phyloP scores from a whole-genome alignment of 805 yeast species.

The Metschnikowia hibisci region DNA sequence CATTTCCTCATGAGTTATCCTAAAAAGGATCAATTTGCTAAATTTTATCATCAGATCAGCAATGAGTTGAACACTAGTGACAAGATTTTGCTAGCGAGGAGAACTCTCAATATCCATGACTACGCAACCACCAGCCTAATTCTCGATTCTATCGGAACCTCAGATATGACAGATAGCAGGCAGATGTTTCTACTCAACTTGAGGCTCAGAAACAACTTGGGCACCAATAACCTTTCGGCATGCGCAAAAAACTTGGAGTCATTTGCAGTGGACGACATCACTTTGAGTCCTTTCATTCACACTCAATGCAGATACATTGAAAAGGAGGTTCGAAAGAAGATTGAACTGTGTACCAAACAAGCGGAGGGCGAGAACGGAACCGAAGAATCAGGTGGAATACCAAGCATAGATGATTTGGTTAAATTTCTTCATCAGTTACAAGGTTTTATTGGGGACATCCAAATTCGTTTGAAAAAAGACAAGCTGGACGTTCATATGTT shows the following conservation, averaged over 20 bases:
- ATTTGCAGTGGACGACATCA: slow-evolving; percentile 31
- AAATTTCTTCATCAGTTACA: slow-evolving; percentile 18
- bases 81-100: slow-evolving; percentile 26
- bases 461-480: slow-evolving; percentile 30
- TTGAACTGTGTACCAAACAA: slow-evolving; percentile 5
- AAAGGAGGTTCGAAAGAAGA: slow-evolving; percentile 18
- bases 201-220: slow-evolving; percentile 23
- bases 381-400: not conserved
- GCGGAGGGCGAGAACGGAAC: not conserved
- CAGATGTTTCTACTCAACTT: slow-evolving; percentile 25
- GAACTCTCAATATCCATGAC: slow-evolving; percentile 28
- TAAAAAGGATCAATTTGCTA: slow-evolving; percentile 14
- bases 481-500: slow-evolving; percentile 23
- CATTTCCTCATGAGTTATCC: slow-evolving; percentile 16
- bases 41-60: slow-evolving; percentile 15
- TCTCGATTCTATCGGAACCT: slow-evolving; percentile 19
- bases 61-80: slow-evolving; percentile 23
- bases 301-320: slow-evolving; percentile 32
- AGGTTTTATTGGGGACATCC: slow-evolving; percentile 36
- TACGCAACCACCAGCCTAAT: slow-evolving; percentile 22
- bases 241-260: slow-evolving; percentile 20
- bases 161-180: slow-evolving; percentile 26
- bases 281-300: slow-evolving; percentile 32
- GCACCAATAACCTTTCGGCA: slow-evolving; percentile 17
- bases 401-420: slow-evolving; percentile 2